These are phyloP conservation scores for Polysphondylium violaceum DNA, from an alignment of 78 protist species.

Conservation along the genomic window DNA sequence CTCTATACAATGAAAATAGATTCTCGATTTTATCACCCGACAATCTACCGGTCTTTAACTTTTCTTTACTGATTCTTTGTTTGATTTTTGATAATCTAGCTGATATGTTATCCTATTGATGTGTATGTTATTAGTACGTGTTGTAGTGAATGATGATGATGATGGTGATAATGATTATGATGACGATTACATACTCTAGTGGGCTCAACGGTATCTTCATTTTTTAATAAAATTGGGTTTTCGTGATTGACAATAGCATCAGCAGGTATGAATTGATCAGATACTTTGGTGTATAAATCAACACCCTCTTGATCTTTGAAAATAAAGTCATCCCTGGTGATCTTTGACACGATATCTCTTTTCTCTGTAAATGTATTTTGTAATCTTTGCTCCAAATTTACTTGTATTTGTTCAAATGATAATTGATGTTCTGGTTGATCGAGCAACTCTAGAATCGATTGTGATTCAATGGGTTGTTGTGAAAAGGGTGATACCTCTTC, in stretches of 20 bases:
- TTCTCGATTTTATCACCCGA: not conserved
- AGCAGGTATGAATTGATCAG: not conserved
- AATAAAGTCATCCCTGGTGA: not conserved
- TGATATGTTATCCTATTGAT: not conserved
- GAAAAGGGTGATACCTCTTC: not conserved
- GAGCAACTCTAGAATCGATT: too few relatives aligned
- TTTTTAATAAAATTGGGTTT: not conserved
- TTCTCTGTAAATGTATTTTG: too few relatives aligned
- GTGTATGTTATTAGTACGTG: not conserved
- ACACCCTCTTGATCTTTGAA: slow-evolving; percentile 2
- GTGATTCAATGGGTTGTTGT: too few relatives aligned
- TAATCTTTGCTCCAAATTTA: not conserved
- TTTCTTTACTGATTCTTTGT: slow-evolving; percentile 25
- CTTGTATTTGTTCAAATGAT: not conserved
- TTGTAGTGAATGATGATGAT: slow-evolving; percentile 15
- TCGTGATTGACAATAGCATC: not conserved
- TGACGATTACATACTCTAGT: not conserved
- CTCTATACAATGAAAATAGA: slow-evolving; percentile 12
- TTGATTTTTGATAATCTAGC: slow-evolving; percentile 38
- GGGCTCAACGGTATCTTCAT: not conserved
- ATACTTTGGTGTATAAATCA: not conserved
- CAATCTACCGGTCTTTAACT: not conserved
- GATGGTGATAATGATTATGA: slow-evolving; percentile 22
- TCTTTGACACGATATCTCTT: too few relatives aligned
- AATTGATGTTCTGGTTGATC: not conserved